Base-by-base conservation (phyloP, 495 filamentous ascomycete species). In the Bombardia bombarda region DNA sequence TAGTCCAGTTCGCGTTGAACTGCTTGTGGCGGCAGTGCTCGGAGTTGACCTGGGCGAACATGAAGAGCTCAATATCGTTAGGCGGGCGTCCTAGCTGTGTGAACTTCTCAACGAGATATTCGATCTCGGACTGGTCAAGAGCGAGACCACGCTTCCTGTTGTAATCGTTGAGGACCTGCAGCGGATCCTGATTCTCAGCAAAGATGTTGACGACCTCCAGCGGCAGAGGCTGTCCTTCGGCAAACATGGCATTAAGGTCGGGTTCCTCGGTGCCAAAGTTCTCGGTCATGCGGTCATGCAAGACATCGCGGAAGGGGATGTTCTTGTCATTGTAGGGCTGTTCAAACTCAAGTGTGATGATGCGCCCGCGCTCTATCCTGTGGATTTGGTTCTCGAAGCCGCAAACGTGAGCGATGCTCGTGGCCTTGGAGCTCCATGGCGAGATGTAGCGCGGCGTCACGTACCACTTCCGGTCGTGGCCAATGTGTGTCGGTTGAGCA, bases 1-100 rank as follows among this genome's bases (percentile, higher is more conserved):
- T 95, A n/a, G 84, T 90, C 87, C 89, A 98, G 16, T 83, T 83
- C 13, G 93, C 89, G 59, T 98, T 98, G 74, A 98, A 98, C 50
- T 92, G 86, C 65, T 82, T 80, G 57, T 82, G 78, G 17, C 78
- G 72, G 51, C 78, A 82, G 57, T 88, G 84, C 65, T 88, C 84
- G 2, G 84, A 87, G 61, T 89, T 88, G 50, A 98, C 90, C 63
- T 98, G 92, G 21, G 90, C 90, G 61, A 97, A 98, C 93, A 97
- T 97, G 73, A 95, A 97, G 12, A 97, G 74, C 66, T 98, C 92
- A 40, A 95, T 84, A 64, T 98, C 92, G 33, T 83, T 82, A 0
- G 89, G 90, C 63, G 82, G 56, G 74, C 78, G 72, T 12, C 83
- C 83, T 18, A 87, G 74, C 32, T 83, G 69, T 21, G 78, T 80